Evolutionary conservation across 2,329 filamentous ascomycete species (phyloP).

Genomic region (Neonectria neomacrospora): DNA sequence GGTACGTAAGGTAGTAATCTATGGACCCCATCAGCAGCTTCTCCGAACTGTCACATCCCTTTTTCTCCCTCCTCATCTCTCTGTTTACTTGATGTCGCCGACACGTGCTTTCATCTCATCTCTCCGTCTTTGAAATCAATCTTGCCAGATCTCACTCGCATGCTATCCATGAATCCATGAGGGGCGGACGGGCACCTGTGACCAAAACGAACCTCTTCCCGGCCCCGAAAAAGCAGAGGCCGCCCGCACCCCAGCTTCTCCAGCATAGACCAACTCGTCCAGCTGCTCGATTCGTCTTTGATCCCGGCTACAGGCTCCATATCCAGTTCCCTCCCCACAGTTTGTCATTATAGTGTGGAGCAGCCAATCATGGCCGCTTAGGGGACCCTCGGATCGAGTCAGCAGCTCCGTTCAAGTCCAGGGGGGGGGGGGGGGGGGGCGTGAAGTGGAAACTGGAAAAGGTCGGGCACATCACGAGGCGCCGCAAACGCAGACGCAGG

Average conservation of each 20-base stretch:
- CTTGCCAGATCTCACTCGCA: slow-evolving; percentile 24
- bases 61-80: slow-evolving; percentile 23
- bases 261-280: slow-evolving; percentile 18
- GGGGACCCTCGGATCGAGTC: slow-evolving; percentile 37
- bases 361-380: slow-evolving; percentile 38
- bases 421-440: slow-evolving; percentile 30
- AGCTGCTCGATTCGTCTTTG: slow-evolving; percentile 36
- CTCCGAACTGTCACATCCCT: slow-evolving; percentile 23
- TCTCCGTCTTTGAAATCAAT: slow-evolving; percentile 11
- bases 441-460: slow-evolving; percentile 23
- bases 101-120: slow-evolving; percentile 20
- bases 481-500: slow-evolving; percentile 38
- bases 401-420: slow-evolving; percentile 23
- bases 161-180: slow-evolving; percentile 14
- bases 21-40: slow-evolving; percentile 32
- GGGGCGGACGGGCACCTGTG: slow-evolving; percentile 7
- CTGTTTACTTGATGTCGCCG: background rate
- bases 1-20: too few species aligned
- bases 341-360: slow-evolving; percentile 44
- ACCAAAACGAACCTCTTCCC: slow-evolving; percentile 19
- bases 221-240: slow-evolving; percentile 27
- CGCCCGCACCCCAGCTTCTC: slow-evolving; percentile 28
- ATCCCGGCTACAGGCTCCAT: slow-evolving; percentile 30
- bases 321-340: slow-evolving; percentile 31
- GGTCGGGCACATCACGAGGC: slow-evolving; percentile 41